phyloP scores from a whole-genome alignment of 2,329 filamentous ascomycete genomes.

The Ophiostoma piceae region DNA sequence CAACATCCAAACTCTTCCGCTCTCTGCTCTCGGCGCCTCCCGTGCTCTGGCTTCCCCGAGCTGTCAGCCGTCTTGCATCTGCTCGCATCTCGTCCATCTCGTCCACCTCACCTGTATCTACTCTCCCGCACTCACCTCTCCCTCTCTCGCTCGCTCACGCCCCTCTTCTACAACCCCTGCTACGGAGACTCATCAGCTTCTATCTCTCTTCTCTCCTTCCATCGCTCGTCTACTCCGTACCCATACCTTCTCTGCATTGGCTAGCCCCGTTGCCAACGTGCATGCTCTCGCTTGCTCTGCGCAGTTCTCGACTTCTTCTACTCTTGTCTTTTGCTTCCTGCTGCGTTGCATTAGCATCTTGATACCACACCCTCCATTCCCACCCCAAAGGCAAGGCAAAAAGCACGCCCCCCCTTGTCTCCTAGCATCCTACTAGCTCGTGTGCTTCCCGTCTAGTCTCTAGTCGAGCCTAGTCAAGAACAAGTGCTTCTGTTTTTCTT shows the following conservation, averaged over 20 bases:
- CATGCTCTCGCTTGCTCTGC: not conserved
- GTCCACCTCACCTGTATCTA: not conserved
- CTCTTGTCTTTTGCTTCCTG: not conserved
- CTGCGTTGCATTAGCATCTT: conserved; percentile 10
- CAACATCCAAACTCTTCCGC: not conserved
- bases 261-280: conserved; percentile 13
- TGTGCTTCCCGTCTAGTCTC: conserved; percentile 14
- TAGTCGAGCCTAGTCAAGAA: not conserved
- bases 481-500: conserved; percentile 16
- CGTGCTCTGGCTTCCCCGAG: conserved; percentile 19
- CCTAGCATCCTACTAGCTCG: conserved; percentile 16
- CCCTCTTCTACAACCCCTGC: not conserved
- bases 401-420: not conserved
- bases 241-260: conserved; percentile 11
- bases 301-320: not conserved
- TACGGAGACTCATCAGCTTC: not conserved
- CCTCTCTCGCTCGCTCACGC: not conserved
- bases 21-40: conserved; percentile 26
- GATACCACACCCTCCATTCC: conserved; percentile 23
- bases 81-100: not conserved
- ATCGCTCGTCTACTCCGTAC: not conserved
- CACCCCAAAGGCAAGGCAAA: not conserved
- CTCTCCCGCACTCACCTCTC: conserved; percentile 17
- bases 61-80: not conserved
- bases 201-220: not conserved